These are phyloP conservation scores for Beauveria sp. DNA, from an alignment of 2,329 filamentous ascomycete species.

Conservation along the genomic window DNA sequence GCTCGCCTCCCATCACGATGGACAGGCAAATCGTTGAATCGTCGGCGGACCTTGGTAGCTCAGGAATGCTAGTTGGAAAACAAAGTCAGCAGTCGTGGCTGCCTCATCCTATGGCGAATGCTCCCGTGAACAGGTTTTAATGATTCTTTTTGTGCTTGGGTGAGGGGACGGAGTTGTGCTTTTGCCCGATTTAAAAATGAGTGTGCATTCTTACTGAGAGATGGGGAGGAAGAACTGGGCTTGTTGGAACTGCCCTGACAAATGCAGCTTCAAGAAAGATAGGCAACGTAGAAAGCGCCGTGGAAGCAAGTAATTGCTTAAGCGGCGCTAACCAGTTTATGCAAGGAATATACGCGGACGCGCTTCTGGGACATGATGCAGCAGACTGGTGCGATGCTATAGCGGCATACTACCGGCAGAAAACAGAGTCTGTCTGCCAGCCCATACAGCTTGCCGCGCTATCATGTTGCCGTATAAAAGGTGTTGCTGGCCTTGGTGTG, in stretches of 20 bases:
- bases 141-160: background rate
- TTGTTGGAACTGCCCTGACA: background rate
- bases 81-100: background rate
- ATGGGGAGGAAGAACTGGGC: background rate
- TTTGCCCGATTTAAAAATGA: background rate
- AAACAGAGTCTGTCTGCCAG: background rate
- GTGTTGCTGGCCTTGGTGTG: background rate
- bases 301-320: background rate
- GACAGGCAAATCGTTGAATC: background rate
- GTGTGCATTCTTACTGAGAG: background rate
- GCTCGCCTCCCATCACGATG: background rate
- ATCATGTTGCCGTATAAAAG: background rate
- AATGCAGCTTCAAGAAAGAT: background rate
- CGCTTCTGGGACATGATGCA: background rate
- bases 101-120: background rate
- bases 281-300: background rate
- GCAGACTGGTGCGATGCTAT: background rate
- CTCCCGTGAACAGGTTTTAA: background rate
- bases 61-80: conserved; percentile 5
- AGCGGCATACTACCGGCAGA: background rate
- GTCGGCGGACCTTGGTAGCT: conserved; percentile 1
- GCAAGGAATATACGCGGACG: background rate
- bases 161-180: background rate
- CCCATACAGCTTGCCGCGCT: background rate
- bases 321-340: background rate